Base-by-base conservation (phyloP, 805 yeast genomes). In the Cyberlindnera japonica region DNA sequence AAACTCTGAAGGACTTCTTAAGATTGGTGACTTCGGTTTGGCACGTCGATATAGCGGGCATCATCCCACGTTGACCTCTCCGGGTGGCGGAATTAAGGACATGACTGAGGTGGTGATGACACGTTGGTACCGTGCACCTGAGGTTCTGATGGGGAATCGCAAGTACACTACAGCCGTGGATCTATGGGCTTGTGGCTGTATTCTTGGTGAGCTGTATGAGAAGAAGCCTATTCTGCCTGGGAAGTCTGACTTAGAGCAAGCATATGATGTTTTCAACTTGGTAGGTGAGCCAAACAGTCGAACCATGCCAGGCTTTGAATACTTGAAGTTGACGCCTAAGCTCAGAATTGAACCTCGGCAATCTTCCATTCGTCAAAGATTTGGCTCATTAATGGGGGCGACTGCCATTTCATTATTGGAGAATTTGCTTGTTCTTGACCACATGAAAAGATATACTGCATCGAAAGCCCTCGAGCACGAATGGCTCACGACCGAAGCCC, bases 81-180 rank as follows among this genome's bases (percentile, higher is more conserved):
- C 67, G 1, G 71, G 72, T 32, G 75, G 75, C 19, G 74, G 77
- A 1, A 65, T 67, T 0, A 43, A 61, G 54, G 55, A 65, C 23
- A 74, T 77, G 49, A 79, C 86, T 0, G 72, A 75, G n/a, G 71
- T 77, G 40, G 99, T 93, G 3, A 98, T 93, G 27, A 93, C 99
- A 0, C 66, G 99, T 49, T 93, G 99, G 99, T 93, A 95, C 62
- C 71, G 99, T 43, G 95, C 99, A 1, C 99, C 98, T 0, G 99
- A 91, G 60, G 69, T 93, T 15, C 71, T 93, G 13, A 64, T 93
- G 38, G 96, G 96, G 4, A 95, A 89, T 50, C 72, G 83, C 51
- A 69, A 74, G 44, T 91, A 91, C 60, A 89, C 97, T 2, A 85
- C 97, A 0, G 95, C 98, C 0, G 91, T 91, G 11, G 99, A 93